phyloP scores from a whole-genome alignment of 75 land plant genomes.

The Adiantum capillusveneris region DNA sequence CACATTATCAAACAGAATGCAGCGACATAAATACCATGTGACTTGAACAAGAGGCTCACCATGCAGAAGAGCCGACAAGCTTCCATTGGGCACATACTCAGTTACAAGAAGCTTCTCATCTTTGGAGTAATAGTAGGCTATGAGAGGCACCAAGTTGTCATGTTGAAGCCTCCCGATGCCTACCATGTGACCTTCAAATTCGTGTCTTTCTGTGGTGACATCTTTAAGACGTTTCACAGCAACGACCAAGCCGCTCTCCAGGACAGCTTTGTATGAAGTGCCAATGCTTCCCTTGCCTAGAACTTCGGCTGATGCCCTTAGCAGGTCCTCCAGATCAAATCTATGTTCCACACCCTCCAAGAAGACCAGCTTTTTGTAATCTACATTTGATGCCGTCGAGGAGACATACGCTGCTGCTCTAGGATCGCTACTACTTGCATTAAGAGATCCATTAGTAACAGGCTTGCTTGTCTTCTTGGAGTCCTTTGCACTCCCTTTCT shows the following conservation, averaged over 20 bases:
- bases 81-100: constrained; percentile 45
- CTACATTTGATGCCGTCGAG: not conserved
- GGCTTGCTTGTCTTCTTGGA: constrained; percentile 1
- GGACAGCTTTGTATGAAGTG: constrained; percentile 50
- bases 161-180: constrained; percentile 25
- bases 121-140: constrained; percentile 48
- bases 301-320: constrained; percentile 63
- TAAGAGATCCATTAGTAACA: constrained; percentile 4
- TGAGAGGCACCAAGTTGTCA: constrained; percentile 27
- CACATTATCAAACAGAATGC: too few relatives aligned
- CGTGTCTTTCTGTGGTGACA: constrained; percentile 27
- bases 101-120: constrained; percentile 57
- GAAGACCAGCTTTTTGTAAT: constrained; percentile 17
- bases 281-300: constrained; percentile 53
- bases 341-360: constrained; percentile 8
- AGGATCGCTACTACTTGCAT: constrained; percentile 5
- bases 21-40: too few relatives aligned
- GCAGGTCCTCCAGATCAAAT: constrained; percentile 46
- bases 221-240: constrained; percentile 64
- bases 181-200: constrained; percentile 34
- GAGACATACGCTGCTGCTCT: not conserved
- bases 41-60: constrained; percentile 14
- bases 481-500: constrained; percentile 3
- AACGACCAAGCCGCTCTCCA: constrained; percentile 26
- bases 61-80: constrained; percentile 31